Percentiles rank a stretch among this genome's conserved stretches.
These are phyloP conservation scores for Benincasa hispida DNA, from an alignment of 306 rosid genomes.

Conservation along the genomic window DNA sequence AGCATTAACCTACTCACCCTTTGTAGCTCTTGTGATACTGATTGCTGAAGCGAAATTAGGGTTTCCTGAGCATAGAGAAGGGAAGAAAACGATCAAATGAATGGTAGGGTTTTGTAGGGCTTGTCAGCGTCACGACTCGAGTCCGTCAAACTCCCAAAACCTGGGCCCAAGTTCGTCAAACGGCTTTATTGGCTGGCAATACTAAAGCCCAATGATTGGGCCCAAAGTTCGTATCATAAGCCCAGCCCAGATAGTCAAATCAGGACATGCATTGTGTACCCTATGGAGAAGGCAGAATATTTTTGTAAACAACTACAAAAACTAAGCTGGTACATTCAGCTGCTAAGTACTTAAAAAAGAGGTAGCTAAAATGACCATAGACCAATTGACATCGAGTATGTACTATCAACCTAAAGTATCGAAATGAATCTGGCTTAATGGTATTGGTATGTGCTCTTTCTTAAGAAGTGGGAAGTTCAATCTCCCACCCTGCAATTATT, in stretches of 20 bases:
- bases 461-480: too few species aligned
- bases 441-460: too few species aligned
- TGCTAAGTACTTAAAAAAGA: too few species aligned
- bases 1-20: background rate
- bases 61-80: background rate
- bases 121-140: too few species aligned
- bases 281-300: too few species aligned
- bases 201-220: background rate
- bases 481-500: too few species aligned
- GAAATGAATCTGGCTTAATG: too few species aligned
- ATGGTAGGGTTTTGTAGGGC: background rate
- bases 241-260: background rate
- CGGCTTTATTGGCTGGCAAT: background rate
- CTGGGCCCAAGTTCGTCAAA: background rate
- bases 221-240: background rate
- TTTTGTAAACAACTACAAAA: too few species aligned
- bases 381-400: too few species aligned
- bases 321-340: too few species aligned
- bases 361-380: too few species aligned
- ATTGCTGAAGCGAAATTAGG: background rate
- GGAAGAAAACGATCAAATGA: background rate
- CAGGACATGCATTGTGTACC: background rate
- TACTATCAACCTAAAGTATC: too few species aligned
- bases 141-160: background rate
- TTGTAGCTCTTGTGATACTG: background rate